A percentile compares a stretch with the other conserved stretches of the same genome.
Evolutionary conservation across 2,329 filamentous ascomycete genomes (phyloP).

Genomic region (Purpureocillium lavendulum): DNA sequence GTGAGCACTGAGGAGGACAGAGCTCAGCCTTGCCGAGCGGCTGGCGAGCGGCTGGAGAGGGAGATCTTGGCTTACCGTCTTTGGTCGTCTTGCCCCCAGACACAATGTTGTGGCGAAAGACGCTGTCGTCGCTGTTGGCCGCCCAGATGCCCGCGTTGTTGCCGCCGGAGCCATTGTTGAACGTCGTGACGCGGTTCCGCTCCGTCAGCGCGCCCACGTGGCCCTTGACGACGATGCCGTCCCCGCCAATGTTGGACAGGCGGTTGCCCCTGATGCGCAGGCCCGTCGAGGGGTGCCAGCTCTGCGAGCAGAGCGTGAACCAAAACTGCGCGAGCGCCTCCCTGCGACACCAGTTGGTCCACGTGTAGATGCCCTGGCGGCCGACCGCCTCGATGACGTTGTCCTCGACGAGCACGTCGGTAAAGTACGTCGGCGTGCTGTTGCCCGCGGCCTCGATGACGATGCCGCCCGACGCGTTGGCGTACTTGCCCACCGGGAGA

Average conservation of each 20-base stretch:
- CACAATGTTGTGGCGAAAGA: conserved; percentile 1
- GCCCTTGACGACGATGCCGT: conserved; percentile 1
- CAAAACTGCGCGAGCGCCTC: conserved; percentile 1
- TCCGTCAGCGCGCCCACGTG: not conserved
- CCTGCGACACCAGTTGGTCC: conserved; percentile 3
- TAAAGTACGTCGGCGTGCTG: not conserved
- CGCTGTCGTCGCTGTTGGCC: not conserved
- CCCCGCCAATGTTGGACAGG: conserved; percentile 1
- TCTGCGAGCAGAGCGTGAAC: not conserved
- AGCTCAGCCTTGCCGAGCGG: too few relatives aligned
- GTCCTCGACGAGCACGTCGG: not conserved
- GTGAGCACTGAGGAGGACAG: too few relatives aligned
- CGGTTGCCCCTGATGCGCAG: not conserved
- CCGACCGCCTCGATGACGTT: not conserved
- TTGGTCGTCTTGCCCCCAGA: conserved; percentile 2
- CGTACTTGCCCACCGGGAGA: not conserved
- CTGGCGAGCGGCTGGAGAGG: too few relatives aligned
- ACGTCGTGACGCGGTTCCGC: not conserved
- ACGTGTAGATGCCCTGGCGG: conserved; percentile 3
- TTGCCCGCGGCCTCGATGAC: conserved; percentile 1
- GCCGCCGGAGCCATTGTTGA: not conserved
- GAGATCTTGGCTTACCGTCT: conserved; percentile 1
- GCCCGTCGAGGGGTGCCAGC: not conserved
- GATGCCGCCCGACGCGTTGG: conserved; percentile 1
- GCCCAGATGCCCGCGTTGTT: conserved; percentile 1